phyloP scores from a whole-genome alignment of 2,329 filamentous ascomycete genomes.

The Xylaria hypoxylon region DNA sequence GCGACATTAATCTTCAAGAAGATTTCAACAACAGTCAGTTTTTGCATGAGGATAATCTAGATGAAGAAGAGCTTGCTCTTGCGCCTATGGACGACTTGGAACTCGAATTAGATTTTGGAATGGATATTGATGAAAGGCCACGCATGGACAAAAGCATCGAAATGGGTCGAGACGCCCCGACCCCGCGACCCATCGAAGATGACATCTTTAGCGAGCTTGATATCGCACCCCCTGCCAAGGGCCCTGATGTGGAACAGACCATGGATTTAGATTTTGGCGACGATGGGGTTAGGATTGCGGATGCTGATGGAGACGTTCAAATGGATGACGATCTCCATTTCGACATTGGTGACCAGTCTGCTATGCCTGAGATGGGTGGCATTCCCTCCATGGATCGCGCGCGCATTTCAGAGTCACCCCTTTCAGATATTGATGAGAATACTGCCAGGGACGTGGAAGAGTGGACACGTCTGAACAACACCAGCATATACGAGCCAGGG shows the following conservation, averaged over 20 bases:
- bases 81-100: constrained; percentile 74
- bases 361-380: constrained; percentile 62
- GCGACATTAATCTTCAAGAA: constrained; percentile 76
- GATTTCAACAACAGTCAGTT: constrained; percentile 83
- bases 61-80: constrained; percentile 68
- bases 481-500: constrained; percentile 71
- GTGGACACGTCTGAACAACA: constrained; percentile 64
- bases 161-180: constrained; percentile 86
- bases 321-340: constrained; percentile 76
- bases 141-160: constrained; percentile 76
- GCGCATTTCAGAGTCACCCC: constrained; percentile 75
- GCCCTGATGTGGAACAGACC: constrained; percentile 66
- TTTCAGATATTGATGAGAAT: constrained; percentile 76
- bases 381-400: constrained; percentile 63
- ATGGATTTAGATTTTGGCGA: constrained; percentile 66
- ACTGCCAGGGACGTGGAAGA: constrained; percentile 71
- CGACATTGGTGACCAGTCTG: constrained; percentile 70
- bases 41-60: constrained; percentile 72
- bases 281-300: constrained; percentile 68
- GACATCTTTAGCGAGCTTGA: constrained; percentile 76
- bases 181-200: constrained; percentile 74
- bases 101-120: constrained; percentile 78
- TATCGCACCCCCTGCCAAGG: constrained; percentile 67
- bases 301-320: constrained; percentile 72
- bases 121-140: constrained; percentile 76